Conservation (phyloP, 352 stramenopile species). For the Pythium scleroteichum region DNA sequence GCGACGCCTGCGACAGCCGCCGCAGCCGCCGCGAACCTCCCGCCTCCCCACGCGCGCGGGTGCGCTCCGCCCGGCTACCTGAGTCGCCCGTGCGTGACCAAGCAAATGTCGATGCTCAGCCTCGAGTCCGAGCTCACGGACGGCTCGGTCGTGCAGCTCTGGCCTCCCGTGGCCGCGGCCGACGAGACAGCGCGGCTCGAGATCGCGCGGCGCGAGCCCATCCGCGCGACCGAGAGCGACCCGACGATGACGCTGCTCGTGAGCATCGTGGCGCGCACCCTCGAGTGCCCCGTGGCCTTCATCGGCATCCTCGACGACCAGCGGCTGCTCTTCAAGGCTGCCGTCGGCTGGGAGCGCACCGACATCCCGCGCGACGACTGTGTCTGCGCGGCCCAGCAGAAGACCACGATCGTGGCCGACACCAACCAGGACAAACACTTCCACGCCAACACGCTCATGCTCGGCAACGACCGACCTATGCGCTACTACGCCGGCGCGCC, state of each 20-base stretch:
- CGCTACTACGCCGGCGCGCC: conserved; percentile 68
- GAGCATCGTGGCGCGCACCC: conserved; percentile 63
- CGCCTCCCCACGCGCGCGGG: conserved; percentile 1
- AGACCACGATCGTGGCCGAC: conserved; percentile 65
- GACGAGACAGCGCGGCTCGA: conserved; percentile 51
- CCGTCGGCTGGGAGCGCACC: conserved; percentile 55
- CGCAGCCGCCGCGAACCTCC: neutral
- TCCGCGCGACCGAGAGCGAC: conserved; percentile 52
- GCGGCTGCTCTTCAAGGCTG: conserved; percentile 66
- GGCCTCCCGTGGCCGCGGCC: conserved; percentile 45
- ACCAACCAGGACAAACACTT: conserved; percentile 72
- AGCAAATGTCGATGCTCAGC: conserved; percentile 55
- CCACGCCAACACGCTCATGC: conserved; percentile 47
- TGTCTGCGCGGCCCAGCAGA: conserved; percentile 45
- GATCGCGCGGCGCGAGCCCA: conserved; percentile 53
- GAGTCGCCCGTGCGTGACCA: conserved; percentile 18
- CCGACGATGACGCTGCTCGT: conserved; percentile 76
- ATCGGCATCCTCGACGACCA: conserved; percentile 67
- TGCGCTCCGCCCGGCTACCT: neutral
- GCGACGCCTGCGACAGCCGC: conserved; percentile 10
- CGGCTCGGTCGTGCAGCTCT: conserved; percentile 67
- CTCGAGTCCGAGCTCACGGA: conserved; percentile 62
- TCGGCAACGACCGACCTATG: conserved; percentile 39
- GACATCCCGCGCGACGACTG: conserved; percentile 62
- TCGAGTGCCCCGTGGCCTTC: conserved; percentile 66